Base-by-base conservation (phyloP, 2,329 filamentous ascomycete species). In the Aspergillus versicolor region DNA sequence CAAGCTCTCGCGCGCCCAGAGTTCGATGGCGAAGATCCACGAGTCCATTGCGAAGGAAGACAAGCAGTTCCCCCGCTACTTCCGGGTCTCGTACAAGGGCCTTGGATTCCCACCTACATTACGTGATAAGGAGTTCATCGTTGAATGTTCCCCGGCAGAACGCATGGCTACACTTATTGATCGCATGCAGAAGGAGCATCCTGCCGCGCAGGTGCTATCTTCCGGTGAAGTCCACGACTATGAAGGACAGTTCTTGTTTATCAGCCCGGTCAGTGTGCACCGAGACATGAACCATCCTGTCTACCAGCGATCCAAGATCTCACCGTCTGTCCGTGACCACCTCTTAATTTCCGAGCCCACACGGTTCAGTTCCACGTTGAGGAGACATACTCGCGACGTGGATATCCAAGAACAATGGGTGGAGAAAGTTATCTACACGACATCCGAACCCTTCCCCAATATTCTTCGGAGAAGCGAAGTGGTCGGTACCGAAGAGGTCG, bases 1-100 rank as follows among this genome's bases (percentile, higher is more conserved):
- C 34, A 97, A 99, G 75, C 82, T 99, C 22, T 92, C 94, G 0
- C 85, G 92, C 60, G 89, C 92, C 0, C 89, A 97, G 72, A 84
- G 92, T 59, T 92, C 93, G 6, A 96, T 96, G 77, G 93, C 92
- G 19, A 90, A 88, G 50, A 92, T 97, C 22, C 92, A 97, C 72
- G 94, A 97, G 72, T 88, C 84, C 13, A 89, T 97, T 60, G 84
- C 89, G 11, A 93, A 91, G 77, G 90, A 90, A 66, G 88, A 93
- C 53, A 88, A 87, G 63, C 77, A 88, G 17, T 85, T 88, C 58
- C 88, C 91, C 11, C 89, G 93, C 61, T 97, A 96, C 75, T 97
- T 96, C 83, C 89, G 90, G 62, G 92, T 97, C 27, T 82, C 88
- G 12, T 97, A 94, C 78, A 90, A 88, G 68, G 93, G 93, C 5